Conservation (phyloP, 371 early-diverging fungal species). For the Amoeboaphelidium protococcarum region DNA sequence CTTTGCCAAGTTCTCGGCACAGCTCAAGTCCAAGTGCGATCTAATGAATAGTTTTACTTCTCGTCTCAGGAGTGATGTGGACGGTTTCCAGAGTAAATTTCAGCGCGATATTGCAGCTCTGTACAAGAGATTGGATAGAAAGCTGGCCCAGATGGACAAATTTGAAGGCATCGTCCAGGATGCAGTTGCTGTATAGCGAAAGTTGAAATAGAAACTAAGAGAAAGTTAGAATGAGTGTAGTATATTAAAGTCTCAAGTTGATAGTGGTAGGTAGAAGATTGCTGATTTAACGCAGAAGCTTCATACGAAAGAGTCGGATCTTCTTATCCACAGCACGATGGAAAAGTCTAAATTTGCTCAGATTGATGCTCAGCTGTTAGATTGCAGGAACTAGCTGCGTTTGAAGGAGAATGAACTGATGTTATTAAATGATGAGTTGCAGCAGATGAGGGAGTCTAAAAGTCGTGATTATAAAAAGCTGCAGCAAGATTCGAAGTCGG, state of each 20-base stretch:
- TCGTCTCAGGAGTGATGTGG: background rate
- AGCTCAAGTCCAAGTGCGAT: background rate
- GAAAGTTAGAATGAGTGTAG: background rate
- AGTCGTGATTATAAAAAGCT: no score
- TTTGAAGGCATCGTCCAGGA: background rate
- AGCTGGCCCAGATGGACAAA: background rate
- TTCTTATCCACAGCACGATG: no score
- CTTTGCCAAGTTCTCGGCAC: background rate
- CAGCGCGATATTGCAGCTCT: background rate
- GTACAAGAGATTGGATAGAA: background rate
- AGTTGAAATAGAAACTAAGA: background rate
- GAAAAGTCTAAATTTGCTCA: no score
- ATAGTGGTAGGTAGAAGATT: background rate
- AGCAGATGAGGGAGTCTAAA: no score
- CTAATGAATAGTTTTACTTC: background rate
- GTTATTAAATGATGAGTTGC: no score
- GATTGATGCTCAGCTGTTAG: no score
- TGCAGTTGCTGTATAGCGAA: background rate
- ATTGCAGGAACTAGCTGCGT: no score
- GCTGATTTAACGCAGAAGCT: background rate
- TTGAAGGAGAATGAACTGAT: no score
- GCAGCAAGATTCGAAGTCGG: no score
- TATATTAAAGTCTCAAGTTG: background rate
- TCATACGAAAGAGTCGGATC: no score
- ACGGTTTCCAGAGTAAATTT: background rate